These are phyloP conservation scores for Lenwebbia sp. DNA, from an alignment of 345 rosid species.

Conservation along the genomic window DNA sequence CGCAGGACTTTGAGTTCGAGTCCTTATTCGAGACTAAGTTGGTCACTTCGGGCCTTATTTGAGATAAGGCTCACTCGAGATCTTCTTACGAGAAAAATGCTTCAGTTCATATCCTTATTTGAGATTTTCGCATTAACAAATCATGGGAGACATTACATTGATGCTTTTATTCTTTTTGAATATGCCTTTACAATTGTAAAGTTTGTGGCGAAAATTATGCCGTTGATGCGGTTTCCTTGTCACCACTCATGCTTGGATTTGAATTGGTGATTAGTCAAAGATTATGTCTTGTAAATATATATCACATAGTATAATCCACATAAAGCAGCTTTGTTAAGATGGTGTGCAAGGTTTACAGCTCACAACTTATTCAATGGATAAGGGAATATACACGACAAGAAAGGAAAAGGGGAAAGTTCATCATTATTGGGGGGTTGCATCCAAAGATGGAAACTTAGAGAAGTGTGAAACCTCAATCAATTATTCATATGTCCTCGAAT, in stretches of 20 bases:
- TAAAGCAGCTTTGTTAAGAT: background rate
- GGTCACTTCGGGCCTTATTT: fast-evolving
- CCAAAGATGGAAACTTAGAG: background rate
- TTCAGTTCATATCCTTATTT: background rate
- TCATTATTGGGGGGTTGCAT: background rate
- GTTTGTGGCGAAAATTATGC: background rate
- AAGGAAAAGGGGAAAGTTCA: background rate
- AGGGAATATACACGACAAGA: background rate
- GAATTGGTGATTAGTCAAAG: background rate
- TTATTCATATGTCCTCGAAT: background rate
- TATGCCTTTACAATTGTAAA: background rate
- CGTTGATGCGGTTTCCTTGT: background rate
- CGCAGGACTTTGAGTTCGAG: background rate
- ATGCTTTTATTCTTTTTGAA: background rate
- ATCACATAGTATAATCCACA: background rate
- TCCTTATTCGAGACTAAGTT: background rate
- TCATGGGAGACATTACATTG: too few species aligned
- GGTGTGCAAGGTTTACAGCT: background rate
- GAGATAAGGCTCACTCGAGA: fast-evolving
- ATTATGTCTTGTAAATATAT: background rate
- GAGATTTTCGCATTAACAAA: background rate
- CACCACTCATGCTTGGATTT: background rate
- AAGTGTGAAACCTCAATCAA: background rate
- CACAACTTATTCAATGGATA: background rate
- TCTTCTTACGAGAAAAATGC: background rate